Percentiles rank a stretch among this genome's conserved stretches.
phyloP scores from a whole-genome alignment of 371 early-diverging fungal genomes.

The Dinochytrium kinnereticum region DNA sequence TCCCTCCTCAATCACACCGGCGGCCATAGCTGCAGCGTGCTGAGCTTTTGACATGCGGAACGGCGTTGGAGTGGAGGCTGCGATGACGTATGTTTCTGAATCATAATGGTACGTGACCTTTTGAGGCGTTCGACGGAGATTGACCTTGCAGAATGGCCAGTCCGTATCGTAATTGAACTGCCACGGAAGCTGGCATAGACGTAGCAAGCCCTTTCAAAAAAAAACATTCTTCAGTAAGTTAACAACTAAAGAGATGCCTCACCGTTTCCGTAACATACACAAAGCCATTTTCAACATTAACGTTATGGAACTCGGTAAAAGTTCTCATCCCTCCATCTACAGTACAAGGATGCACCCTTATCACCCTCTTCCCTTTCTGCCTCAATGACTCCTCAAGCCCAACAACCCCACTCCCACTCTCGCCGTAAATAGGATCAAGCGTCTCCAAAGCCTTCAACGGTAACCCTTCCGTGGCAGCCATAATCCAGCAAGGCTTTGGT shows the following conservation, averaged over 20 bases:
- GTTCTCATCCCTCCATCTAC: constrained; percentile 67
- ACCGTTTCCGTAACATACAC: constrained; percentile 57
- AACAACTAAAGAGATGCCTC: neutral
- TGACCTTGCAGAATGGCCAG: constrained; percentile 85
- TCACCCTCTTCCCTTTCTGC: constrained; percentile 57
- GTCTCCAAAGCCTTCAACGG: constrained; percentile 32
- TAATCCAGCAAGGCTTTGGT: constrained; percentile 78
- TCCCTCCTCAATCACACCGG: constrained; percentile 71
- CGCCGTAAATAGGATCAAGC: constrained; percentile 14
- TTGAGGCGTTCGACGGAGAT: constrained; percentile 74
- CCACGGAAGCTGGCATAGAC: constrained; percentile 74
- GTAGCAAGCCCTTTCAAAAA: constrained; percentile 60
- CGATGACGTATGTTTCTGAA: constrained; percentile 78
- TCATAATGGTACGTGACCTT: constrained; percentile 81
- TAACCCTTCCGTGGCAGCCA: constrained; percentile 60
- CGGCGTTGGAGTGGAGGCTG: constrained; percentile 67
- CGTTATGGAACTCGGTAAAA: constrained; percentile 84
- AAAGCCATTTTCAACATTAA: constrained; percentile 83
- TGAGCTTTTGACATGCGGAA: constrained; percentile 65
- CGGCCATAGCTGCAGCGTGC: constrained; percentile 55
- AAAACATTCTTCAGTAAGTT: constrained; percentile 5
- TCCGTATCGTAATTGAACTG: constrained; percentile 79
- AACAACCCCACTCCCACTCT: constrained; percentile 19
- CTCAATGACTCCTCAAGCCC: constrained; percentile 28
- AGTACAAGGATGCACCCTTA: constrained; percentile 83